Evolutionary conservation across 768 basidiomycete genomes (phyloP).

Genomic region (Lyophyllum shimeji): DNA sequence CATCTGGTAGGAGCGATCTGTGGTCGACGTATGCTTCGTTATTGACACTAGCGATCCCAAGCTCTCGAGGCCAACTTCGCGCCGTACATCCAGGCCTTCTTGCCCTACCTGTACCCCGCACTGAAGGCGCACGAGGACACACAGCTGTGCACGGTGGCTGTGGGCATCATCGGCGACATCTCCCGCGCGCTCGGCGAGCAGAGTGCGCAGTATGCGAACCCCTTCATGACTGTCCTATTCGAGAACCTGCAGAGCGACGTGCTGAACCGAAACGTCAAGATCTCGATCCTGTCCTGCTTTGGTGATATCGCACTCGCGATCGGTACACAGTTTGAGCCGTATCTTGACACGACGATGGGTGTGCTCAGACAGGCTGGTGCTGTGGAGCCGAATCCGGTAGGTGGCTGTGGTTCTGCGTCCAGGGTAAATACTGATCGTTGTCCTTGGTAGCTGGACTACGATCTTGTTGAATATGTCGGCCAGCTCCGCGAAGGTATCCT

Average conservation of each 20-base stretch:
- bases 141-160: constrained; percentile 92
- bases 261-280: constrained; percentile 93
- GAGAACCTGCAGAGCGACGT: constrained; percentile 91
- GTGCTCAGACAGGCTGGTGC: constrained; percentile 90
- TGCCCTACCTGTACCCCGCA: constrained; percentile 85
- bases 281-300: constrained; percentile 92
- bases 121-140: constrained; percentile 93
- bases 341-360: constrained; percentile 85
- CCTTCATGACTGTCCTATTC: constrained; percentile 90
- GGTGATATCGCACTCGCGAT: constrained; percentile 96
- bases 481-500: constrained; percentile 92
- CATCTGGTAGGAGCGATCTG: constrained; percentile 49
- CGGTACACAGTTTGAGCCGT: constrained; percentile 83
- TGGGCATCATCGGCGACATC: constrained; percentile 94
- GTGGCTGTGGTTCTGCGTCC: constrained; percentile 26
- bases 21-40: neutral
- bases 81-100: constrained; percentile 82
- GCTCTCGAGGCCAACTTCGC: constrained; percentile 79
- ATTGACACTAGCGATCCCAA: constrained; percentile 19
- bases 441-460: constrained; percentile 75
- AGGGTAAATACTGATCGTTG: neutral
- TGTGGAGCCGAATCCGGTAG: constrained; percentile 83
- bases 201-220: constrained; percentile 76
- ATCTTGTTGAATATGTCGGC: constrained; percentile 89
- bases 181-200: constrained; percentile 91